phyloP scores from a whole-genome alignment of 129 eudicot genomes.

The Logfia minima region DNA sequence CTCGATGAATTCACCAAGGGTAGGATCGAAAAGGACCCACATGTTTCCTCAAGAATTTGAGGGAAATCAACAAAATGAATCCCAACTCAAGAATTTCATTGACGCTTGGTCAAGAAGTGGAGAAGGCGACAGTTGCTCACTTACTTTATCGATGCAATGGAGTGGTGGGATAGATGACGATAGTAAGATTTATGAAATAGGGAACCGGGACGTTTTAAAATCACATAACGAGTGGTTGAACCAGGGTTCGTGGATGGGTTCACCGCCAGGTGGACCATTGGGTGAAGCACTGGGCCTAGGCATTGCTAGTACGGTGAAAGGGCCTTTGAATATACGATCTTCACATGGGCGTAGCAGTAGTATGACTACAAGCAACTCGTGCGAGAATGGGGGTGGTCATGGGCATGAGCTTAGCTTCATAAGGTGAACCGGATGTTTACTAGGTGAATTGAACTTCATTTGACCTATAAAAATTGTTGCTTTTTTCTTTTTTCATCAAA shows the following conservation, averaged over 20 bases:
- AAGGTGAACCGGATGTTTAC: background rate
- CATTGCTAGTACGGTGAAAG: slow-evolving; percentile 25
- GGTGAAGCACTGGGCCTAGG: slow-evolving; percentile 85
- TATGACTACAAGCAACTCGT: slow-evolving; percentile 48
- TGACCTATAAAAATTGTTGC: background rate
- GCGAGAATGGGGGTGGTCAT: slow-evolving; percentile 35
- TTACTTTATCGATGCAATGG: slow-evolving; percentile 57
- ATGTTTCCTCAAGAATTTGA: slow-evolving; percentile 26
- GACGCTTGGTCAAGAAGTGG: slow-evolving; percentile 62
- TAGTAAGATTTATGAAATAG: slow-evolving; percentile 1
- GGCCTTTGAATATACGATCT: slow-evolving; percentile 19
- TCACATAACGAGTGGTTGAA: slow-evolving; percentile 40
- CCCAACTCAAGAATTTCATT: slow-evolving; percentile 43
- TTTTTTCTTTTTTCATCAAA: background rate
- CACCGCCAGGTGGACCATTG: slow-evolving; percentile 74
- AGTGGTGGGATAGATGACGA: slow-evolving; percentile 38
- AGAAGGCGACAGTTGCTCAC: slow-evolving; percentile 43
- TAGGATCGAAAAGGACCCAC: slow-evolving; percentile 42
- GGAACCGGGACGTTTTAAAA: slow-evolving; percentile 32
- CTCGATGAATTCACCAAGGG: slow-evolving; percentile 31
- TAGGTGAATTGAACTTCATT: slow-evolving; percentile 22
- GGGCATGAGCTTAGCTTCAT: slow-evolving; percentile 40
- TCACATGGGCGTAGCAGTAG: slow-evolving; percentile 37
- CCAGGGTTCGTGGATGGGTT: slow-evolving; percentile 51
- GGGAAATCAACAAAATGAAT: slow-evolving; percentile 14